These are phyloP conservation scores for Penicillium sp. DNA, from an alignment of 2,329 filamentous ascomycete genomes.

Conservation along the genomic window DNA sequence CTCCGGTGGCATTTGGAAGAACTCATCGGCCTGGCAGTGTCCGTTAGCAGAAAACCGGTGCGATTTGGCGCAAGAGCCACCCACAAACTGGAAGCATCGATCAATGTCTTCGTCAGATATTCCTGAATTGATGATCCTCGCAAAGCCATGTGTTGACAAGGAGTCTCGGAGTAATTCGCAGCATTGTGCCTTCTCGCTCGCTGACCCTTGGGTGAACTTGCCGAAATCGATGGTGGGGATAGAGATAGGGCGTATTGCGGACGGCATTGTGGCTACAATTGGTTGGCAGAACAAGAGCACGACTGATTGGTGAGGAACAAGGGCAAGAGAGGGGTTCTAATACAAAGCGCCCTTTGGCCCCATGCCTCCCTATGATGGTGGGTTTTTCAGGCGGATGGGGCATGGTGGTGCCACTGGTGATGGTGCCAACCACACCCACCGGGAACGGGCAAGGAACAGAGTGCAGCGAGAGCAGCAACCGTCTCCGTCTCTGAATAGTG, in stretches of 20 bases:
- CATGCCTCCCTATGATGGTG: neutral
- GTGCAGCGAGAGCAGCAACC: neutral
- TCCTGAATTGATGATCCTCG: neutral
- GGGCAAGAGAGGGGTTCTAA: neutral
- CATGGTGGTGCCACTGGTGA: neutral
- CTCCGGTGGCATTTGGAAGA: neutral
- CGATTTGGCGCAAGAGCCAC: neutral
- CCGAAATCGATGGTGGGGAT: neutral
- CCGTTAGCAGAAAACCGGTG: neutral
- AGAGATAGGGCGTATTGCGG: neutral
- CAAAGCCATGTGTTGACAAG: neutral
- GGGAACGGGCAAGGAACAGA: neutral
- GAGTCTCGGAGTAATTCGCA: neutral
- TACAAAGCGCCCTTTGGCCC: neutral
- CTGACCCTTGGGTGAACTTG: neutral
- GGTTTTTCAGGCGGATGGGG: neutral
- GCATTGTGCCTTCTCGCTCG: neutral
- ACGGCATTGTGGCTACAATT: neutral
- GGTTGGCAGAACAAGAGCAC: neutral
- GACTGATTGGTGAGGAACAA: neutral
- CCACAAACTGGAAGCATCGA: neutral
- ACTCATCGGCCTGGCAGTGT: neutral
- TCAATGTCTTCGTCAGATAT: neutral
- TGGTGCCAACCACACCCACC: neutral
- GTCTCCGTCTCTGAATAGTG: neutral